A percentile compares a stretch with the other conserved stretches of the same genome.
Evolutionary conservation across 352 stramenopile genomes (phyloP).

Genomic region (Halophytophthora polymorphica): DNA sequence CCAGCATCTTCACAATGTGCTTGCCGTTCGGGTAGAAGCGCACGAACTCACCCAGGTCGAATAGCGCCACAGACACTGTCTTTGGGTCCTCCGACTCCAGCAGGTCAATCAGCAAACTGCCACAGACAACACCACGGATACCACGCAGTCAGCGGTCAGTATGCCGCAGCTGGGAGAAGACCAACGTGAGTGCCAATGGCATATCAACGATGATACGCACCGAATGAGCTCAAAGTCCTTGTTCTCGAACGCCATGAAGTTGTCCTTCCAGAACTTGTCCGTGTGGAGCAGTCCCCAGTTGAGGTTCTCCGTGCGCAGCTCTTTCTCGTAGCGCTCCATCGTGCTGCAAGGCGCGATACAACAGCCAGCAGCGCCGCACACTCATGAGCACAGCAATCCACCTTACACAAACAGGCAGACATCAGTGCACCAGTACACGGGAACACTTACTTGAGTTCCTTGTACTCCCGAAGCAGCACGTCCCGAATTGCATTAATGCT

Average conservation of each 20-base stretch:
- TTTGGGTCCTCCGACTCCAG: slow-evolving; percentile 92
- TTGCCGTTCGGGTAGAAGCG: slow-evolving; percentile 97
- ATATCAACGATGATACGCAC: slow-evolving; percentile 27
- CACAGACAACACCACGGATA: background rate
- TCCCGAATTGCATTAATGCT: slow-evolving; percentile 74
- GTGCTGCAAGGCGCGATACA: no score
- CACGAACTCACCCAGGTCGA: slow-evolving; percentile 97
- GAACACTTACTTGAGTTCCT: slow-evolving; percentile 77
- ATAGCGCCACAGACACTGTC: slow-evolving; percentile 94
- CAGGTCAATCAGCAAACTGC: slow-evolving; percentile 92
- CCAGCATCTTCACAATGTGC: slow-evolving; percentile 93
- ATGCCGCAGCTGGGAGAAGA: no score
- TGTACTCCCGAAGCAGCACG: slow-evolving; percentile 84
- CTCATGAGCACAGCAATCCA: background rate
- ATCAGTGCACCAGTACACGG: background rate
- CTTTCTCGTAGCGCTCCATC: slow-evolving; percentile 96
- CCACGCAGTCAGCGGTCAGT: no score
- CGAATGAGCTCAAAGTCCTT: slow-evolving; percentile 94
- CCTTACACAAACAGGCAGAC: background rate
- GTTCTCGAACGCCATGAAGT: slow-evolving; percentile 95
- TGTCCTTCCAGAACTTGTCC: slow-evolving; percentile 98
- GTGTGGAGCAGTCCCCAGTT: slow-evolving; percentile 97
- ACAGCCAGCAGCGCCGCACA: background rate
- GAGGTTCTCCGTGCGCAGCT: slow-evolving; percentile 92
- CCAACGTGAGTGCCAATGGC: no score